A percentile compares a stretch with the other conserved stretches of the same genome.
Conservation (phyloP, 768 basidiomycete genomes). For the Hericium erinaceus region DNA sequence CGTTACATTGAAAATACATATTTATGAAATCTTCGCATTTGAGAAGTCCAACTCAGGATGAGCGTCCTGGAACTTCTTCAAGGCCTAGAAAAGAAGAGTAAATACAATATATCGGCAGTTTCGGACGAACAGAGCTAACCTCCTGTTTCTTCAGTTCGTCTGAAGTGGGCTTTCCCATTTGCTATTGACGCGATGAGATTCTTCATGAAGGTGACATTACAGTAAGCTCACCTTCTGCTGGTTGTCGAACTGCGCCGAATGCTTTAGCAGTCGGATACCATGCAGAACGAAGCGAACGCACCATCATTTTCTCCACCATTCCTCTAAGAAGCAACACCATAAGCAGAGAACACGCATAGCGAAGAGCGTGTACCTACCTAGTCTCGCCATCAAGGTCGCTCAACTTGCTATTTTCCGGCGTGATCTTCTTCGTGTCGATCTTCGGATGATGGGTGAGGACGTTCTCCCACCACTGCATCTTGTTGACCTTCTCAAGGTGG, state of each 20-base stretch:
- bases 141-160: slow-evolving; percentile 92
- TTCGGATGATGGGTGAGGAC: slow-evolving; percentile 92
- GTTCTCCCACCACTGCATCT: slow-evolving; percentile 96
- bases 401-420: slow-evolving; percentile 90
- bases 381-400: slow-evolving; percentile 96
- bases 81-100: slow-evolving; percentile 35
- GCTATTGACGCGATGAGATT: slow-evolving; percentile 32
- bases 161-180: slow-evolving; percentile 93
- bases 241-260: slow-evolving; percentile 53
- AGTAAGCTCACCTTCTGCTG: slow-evolving; percentile 53
- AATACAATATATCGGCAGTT: too few relatives aligned
- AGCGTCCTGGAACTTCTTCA: slow-evolving; percentile 80
- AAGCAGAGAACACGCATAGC: not conserved
- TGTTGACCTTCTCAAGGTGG: slow-evolving; percentile 81
- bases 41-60: slow-evolving; percentile 96
- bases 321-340: slow-evolving; percentile 39
- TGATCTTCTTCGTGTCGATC: slow-evolving; percentile 93
- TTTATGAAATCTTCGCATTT: slow-evolving; percentile 76
- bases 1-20: not conserved
- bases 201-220: slow-evolving; percentile 2
- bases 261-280: not conserved
- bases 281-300: slow-evolving; percentile 30
- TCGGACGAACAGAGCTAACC: slow-evolving; percentile 28
- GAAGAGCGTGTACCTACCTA: slow-evolving; percentile 35
- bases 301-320: slow-evolving; percentile 99